phyloP scores from a whole-genome alignment of 371 early-diverging fungal genomes.

The Phascolomyces articulosus region DNA sequence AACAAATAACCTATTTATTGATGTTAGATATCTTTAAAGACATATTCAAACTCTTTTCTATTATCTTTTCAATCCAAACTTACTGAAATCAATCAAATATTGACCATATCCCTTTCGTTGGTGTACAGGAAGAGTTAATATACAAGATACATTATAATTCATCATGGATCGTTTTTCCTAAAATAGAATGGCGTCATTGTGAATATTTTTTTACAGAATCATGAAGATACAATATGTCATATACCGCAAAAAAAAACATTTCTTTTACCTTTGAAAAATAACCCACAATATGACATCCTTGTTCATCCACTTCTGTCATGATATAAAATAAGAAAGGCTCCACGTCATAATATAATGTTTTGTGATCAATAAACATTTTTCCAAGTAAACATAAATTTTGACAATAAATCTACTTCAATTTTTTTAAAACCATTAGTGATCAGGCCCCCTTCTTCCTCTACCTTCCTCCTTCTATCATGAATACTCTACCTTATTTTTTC shows the following conservation, averaged over 20 bases:
- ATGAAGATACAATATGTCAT: too few relatives aligned
- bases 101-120: slow-evolving; percentile 99
- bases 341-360: slow-evolving; percentile 99
- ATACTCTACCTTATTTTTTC: slow-evolving; percentile 85
- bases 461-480: too few relatives aligned
- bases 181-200: background rate
- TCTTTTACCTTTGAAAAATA: slow-evolving; percentile 95
- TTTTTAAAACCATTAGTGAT: too few relatives aligned
- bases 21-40: background rate
- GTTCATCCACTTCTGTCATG: slow-evolving; percentile 79
- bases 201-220: too few relatives aligned
- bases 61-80: slow-evolving; percentile 24
- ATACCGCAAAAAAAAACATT: slow-evolving; percentile 57
- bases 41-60: background rate
- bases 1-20: slow-evolving; percentile 76
- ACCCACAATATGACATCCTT: slow-evolving; percentile 95
- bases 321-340: slow-evolving; percentile 99
- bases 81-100: slow-evolving; percentile 95
- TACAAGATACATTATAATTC: slow-evolving; percentile 98
- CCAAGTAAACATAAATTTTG: slow-evolving; percentile 97
- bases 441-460: too few relatives aligned
- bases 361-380: slow-evolving; percentile 99
- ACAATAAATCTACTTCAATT: slow-evolving; percentile 87
- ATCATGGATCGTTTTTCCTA: slow-evolving; percentile 91
- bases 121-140: slow-evolving; percentile 95